Evolutionary conservation across 139 green algal genomes (phyloP).

Genomic region (Coelastrella sp.): DNA sequence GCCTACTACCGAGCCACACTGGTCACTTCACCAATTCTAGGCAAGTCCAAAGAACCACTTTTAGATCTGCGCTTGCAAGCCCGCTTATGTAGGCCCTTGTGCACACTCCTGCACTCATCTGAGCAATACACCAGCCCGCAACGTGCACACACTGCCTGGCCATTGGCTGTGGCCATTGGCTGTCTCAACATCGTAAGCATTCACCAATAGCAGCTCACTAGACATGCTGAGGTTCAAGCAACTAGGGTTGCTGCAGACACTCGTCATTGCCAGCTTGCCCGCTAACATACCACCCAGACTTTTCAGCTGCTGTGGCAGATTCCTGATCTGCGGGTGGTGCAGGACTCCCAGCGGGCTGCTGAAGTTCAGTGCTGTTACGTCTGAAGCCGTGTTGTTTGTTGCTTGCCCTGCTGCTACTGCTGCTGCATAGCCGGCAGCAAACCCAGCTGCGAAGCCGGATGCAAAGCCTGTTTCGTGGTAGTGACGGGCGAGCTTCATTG

Average conservation of each 20-base stretch:
- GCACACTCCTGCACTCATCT: neutral
- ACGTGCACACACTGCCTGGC: neutral
- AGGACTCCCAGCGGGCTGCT: neutral
- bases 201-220: neutral
- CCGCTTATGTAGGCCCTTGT: neutral
- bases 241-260: neutral
- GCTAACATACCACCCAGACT: neutral
- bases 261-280: neutral
- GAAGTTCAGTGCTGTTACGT: neutral
- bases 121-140: slow-evolving; percentile 12
- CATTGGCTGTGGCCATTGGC: neutral
- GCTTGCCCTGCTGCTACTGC: neutral
- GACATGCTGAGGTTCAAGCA: neutral
- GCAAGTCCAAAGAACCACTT: neutral
- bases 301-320: slow-evolving; percentile 1
- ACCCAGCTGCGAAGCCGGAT: slow-evolving; percentile 20
- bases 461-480: slow-evolving; percentile 13
- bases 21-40: neutral
- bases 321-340: neutral
- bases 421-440: neutral
- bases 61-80: neutral
- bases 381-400: neutral
- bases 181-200: neutral
- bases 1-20: too few relatives aligned
- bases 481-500: slow-evolving; percentile 20